Percentiles rank a stretch among this genome's conserved stretches.
Evolutionary conservation across 2,329 filamentous ascomycete genomes (phyloP).

Genomic region (Aspergillus versicolor): DNA sequence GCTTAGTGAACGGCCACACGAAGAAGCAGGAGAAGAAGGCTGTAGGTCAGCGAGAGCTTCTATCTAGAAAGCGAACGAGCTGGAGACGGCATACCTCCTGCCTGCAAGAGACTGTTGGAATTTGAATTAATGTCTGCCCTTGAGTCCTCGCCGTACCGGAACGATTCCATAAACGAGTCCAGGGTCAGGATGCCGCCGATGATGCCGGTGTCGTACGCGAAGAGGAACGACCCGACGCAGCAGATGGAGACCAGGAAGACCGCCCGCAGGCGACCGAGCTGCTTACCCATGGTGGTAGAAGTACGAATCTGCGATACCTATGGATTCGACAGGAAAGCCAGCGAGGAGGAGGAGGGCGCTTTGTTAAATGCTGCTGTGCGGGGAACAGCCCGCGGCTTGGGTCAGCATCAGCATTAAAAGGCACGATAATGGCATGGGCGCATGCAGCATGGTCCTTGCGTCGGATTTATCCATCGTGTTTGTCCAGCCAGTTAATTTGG

Average conservation of each 20-base stretch:
- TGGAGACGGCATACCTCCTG: constrained; percentile 30
- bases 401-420: background rate
- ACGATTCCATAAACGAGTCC: constrained; percentile 43
- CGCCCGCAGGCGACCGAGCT: constrained; percentile 5
- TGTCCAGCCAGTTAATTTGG: background rate
- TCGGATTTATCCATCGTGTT: background rate
- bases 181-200: constrained; percentile 48
- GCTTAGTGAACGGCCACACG: constrained; percentile 48
- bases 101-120: constrained; percentile 51
- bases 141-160: constrained; percentile 37
- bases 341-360: background rate
- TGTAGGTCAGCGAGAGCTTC: background rate
- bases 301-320: too few relatives aligned
- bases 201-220: constrained; percentile 36
- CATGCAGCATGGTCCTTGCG: background rate
- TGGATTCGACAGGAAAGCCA: background rate
- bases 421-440: background rate
- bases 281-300: constrained; percentile 4
- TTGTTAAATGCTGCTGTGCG: constrained; percentile 1
- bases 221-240: constrained; percentile 24
- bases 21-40: constrained; percentile 54
- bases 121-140: constrained; percentile 46
- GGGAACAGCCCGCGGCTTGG: background rate
- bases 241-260: constrained; percentile 7
- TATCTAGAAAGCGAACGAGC: too few relatives aligned